Evolutionary conservation across 2,329 filamentous ascomycete species (phyloP).

Genomic region (Paecilomyces fulvus): DNA sequence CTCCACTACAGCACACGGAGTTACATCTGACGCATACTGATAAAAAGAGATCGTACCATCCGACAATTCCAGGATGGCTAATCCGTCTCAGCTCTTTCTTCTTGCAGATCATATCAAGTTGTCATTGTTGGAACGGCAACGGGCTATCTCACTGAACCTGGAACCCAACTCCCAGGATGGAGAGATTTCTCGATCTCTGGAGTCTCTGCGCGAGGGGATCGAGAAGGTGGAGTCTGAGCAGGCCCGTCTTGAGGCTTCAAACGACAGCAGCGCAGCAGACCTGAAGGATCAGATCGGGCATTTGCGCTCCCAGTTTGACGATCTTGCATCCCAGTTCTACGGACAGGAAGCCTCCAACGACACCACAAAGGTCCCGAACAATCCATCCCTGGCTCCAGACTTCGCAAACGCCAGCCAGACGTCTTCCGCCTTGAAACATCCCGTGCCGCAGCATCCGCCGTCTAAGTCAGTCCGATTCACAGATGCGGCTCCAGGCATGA

Average conservation of each 20-base stretch:
- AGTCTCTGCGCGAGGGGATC: slow-evolving; percentile 76
- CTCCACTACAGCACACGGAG: neutral
- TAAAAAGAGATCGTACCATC: neutral
- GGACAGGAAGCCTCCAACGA: slow-evolving; percentile 51
- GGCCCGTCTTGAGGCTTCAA: slow-evolving; percentile 50
- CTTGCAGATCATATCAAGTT: slow-evolving; percentile 96
- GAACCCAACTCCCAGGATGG: slow-evolving; percentile 75
- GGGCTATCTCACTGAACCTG: slow-evolving; percentile 71
- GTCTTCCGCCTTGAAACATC: slow-evolving; percentile 36
- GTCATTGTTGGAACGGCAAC: slow-evolving; percentile 82
- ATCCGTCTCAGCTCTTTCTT: slow-evolving; percentile 70
- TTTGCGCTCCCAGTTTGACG: slow-evolving; percentile 65
- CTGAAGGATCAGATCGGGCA: slow-evolving; percentile 58
- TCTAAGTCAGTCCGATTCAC: slow-evolving; percentile 81
- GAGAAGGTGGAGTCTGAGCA: slow-evolving; percentile 58
- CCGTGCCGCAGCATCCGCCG: slow-evolving; percentile 32
- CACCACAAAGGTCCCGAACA: slow-evolving; percentile 52
- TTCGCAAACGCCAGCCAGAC: slow-evolving; percentile 53
- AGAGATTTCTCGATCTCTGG: slow-evolving; percentile 79
- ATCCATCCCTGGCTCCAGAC: slow-evolving; percentile 52
- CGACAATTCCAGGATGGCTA: slow-evolving; percentile 37
- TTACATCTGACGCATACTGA: neutral
- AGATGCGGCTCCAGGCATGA: slow-evolving; percentile 47
- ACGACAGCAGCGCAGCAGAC: slow-evolving; percentile 43
- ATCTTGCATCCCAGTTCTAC: slow-evolving; percentile 73